These are phyloP conservation scores for Prunus yedoensis DNA, from an alignment of 331 rosid genomes.

Conservation along the genomic window DNA sequence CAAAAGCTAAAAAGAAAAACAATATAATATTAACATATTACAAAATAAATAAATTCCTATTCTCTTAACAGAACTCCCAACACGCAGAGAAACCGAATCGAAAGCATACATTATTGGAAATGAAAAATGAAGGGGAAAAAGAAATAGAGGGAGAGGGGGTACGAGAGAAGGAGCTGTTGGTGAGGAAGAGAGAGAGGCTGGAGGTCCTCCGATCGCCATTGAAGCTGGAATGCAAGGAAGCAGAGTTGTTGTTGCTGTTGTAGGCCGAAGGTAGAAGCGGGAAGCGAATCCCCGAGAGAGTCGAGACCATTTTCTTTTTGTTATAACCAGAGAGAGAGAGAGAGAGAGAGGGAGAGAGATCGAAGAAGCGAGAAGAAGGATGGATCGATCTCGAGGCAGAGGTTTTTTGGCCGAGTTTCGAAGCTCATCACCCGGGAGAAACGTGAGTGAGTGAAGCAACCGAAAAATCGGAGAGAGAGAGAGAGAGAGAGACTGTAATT, in stretches of 20 bases:
- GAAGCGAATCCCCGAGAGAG: constrained; percentile 69
- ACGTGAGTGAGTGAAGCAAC: constrained; percentile 2
- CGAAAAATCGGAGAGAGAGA: background rate
- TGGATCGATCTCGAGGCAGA: background rate
- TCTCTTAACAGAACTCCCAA: background rate
- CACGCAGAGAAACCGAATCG: background rate
- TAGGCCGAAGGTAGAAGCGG: constrained; percentile 47
- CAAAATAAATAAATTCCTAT: background rate
- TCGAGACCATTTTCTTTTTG: constrained; percentile 49
- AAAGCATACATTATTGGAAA: background rate
- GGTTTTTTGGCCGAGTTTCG: background rate
- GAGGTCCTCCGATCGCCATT: constrained; percentile 41
- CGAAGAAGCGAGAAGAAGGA: constrained; percentile 11
- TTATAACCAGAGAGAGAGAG: background rate
- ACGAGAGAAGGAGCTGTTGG: constrained; percentile 47
- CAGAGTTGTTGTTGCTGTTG: background rate
- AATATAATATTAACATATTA: too few relatives aligned
- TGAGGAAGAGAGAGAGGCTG: constrained; percentile 36
- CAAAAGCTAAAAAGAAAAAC: background rate
- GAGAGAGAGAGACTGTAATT: background rate
- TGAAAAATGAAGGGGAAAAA: background rate
- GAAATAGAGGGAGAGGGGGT: constrained; percentile 29
- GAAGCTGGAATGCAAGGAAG: constrained; percentile 33
- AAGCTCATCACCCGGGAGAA: constrained; percentile 11
- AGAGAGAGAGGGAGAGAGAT: constrained; percentile 7